Conservation (phyloP, 441 rosid species). For the Kokia cookei region DNA sequence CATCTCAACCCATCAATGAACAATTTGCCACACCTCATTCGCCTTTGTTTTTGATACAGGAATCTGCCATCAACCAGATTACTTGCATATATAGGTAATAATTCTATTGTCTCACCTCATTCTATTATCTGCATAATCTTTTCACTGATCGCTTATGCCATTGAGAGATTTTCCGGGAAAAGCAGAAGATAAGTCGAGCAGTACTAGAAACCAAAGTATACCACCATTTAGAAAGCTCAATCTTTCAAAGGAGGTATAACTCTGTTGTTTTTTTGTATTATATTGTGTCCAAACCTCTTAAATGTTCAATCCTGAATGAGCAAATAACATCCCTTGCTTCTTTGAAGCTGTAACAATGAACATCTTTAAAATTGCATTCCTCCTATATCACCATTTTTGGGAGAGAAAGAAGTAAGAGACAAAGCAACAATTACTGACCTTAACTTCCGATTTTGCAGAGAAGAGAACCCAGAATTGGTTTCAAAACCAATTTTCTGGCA, state of each 20-base stretch:
- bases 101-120: background rate
- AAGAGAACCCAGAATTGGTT: constrained; percentile 54
- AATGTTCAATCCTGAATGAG: background rate
- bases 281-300: no score
- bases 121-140: background rate
- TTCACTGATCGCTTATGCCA: constrained; percentile 12
- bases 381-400: background rate
- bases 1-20: constrained; percentile 21
- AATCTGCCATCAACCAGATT: background rate
- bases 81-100: background rate
- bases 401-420: background rate
- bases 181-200: constrained; percentile 14
- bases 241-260: constrained; percentile 46
- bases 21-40: constrained; percentile 14
- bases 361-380: background rate
- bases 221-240: background rate
- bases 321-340: background rate
- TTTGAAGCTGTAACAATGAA: background rate
- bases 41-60: background rate
- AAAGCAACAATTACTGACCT: background rate
- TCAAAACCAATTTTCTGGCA: constrained; percentile 38
- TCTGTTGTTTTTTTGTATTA: no score
- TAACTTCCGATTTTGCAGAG: constrained; percentile 36
- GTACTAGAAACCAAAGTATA: constrained; percentile 20
- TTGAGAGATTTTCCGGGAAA: constrained; percentile 12